Conservation (phyloP, 495 filamentous ascomycete species). For the Aspergillus leporis region DNA sequence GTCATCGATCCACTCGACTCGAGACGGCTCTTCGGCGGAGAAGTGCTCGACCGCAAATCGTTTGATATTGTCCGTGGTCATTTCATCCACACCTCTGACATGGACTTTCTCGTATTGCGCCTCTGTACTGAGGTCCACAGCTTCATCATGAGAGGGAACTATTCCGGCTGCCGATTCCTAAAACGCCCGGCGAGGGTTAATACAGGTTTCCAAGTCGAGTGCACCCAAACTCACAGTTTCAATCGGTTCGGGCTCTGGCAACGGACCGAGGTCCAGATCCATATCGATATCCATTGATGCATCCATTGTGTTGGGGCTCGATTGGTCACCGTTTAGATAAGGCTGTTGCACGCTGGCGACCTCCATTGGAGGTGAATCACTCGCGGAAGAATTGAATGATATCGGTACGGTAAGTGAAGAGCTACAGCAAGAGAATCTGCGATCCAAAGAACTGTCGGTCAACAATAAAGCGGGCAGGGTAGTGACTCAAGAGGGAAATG, state of each 20-base stretch:
- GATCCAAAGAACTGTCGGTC: neutral
- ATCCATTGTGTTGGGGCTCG: conserved; percentile 27
- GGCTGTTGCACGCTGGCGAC: conserved; percentile 22
- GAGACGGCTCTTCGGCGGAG: conserved; percentile 48
- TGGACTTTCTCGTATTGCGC: conserved; percentile 66
- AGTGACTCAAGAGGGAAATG: neutral
- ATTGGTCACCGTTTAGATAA: conserved; percentile 7
- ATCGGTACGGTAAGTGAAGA: neutral
- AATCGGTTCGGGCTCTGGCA: conserved; percentile 41
- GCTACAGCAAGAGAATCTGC: neutral
- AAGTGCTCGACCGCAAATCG: conserved; percentile 68
- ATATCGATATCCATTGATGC: conserved; percentile 75
- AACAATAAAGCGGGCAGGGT: neutral
- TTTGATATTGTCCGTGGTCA: conserved; percentile 76
- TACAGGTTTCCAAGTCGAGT: neutral
- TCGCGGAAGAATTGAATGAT: neutral
- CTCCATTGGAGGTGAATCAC: conserved; percentile 20
- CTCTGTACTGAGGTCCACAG: conserved; percentile 33
- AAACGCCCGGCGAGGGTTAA: conserved; percentile 7
- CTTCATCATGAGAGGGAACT: conserved; percentile 17
- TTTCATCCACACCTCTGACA: conserved; percentile 76
- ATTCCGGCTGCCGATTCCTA: conserved; percentile 27
- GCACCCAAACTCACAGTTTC: conserved; percentile 31
- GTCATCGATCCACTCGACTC: conserved; percentile 95
- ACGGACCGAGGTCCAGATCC: conserved; percentile 63